Base-by-base conservation (phyloP, 495 filamentous ascomycete species). In the Trichocladium uniseriatum region DNA sequence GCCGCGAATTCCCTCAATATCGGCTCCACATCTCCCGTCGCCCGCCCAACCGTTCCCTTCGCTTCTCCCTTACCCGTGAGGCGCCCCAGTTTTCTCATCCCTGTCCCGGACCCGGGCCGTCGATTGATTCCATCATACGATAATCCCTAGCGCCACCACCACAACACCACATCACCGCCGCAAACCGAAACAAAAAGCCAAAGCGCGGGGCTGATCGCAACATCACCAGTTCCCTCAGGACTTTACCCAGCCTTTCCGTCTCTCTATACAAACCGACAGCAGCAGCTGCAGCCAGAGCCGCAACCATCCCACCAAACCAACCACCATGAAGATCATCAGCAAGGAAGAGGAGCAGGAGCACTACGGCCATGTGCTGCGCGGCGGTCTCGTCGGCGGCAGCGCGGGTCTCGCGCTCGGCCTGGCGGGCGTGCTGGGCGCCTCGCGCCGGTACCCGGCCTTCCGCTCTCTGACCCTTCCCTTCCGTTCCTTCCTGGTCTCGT, bases 241-340 rank as follows among this genome's bases (percentile, higher is more conserved):
- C 19, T n/a, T 6, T 38, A 15, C 9, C 3, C 14, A 20, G 22
- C 43, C 31, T 15, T 6, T 24, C 20, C 44, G 9, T 21, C 36
- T 32, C n/a, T 20, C 37, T n/a, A n/a, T n/a, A n/a, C n/a, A n/a
- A n/a, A n/a, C n/a, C n/a, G n/a, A n/a, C n/a, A n/a, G n/a, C n/a
- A n/a, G n/a, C n/a, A n/a, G n/a, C n/a, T n/a, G 13, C 43, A 32
- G 19, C 37, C 45, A 19, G 13, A 15, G n/a, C 14, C 18, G 15
- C 32, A 20, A 20, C 3, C 34, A 3, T n/a, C 7, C 34, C 9
- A 15, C 46, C 32, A 13, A 24, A 19, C 43, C 16, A 45, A 21
- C 42, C 48, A 77, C 45, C 36, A 97, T 97, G 91, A 97, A 96
- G 81, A 69, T 97, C 58, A 77, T 97, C 62, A 90, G 86, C 43